Conservation (phyloP, 768 basidiomycete genomes). For the Lactarius sanguifluus region DNA sequence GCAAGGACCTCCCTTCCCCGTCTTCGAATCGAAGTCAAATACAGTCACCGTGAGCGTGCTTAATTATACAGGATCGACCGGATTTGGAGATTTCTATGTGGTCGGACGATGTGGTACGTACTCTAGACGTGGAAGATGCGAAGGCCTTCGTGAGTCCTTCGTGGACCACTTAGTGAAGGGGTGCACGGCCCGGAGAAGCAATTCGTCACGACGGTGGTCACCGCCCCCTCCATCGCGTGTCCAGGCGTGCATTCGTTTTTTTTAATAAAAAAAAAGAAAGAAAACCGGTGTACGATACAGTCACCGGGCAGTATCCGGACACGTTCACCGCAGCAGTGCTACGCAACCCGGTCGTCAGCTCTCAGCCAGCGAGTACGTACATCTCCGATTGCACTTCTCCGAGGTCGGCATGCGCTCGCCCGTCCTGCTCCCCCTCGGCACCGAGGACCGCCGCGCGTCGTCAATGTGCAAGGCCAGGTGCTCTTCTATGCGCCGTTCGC, state of each 20-base stretch:
- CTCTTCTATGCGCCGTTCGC: constrained; percentile 34
- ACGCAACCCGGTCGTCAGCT: too few species aligned
- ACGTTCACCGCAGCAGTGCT: too few species aligned
- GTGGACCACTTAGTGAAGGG: constrained; percentile 31
- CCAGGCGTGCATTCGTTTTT: too few species aligned
- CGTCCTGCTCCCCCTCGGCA: constrained; percentile 37
- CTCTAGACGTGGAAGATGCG: constrained; percentile 37
- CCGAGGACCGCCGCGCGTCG: constrained; percentile 37
- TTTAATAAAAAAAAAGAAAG: too few species aligned
- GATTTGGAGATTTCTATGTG: constrained; percentile 36
- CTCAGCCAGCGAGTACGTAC: too few species aligned
- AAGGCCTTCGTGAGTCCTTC: constrained; percentile 31
- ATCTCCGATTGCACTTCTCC: too few species aligned
- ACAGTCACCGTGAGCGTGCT: constrained; percentile 33
- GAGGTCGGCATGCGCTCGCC: constrained; percentile 26
- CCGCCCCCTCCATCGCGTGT: too few species aligned
- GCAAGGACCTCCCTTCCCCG: constrained; percentile 24
- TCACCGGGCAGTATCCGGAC: too few species aligned
- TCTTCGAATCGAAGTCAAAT: constrained; percentile 1
- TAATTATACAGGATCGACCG: constrained; percentile 39
- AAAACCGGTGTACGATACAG: too few species aligned
- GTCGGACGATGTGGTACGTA: constrained; percentile 34
- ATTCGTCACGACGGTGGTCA: constrained; percentile 34
- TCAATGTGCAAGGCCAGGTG: constrained; percentile 26
- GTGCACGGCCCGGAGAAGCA: constrained; percentile 30